Evolutionary conservation across 768 basidiomycete genomes (phyloP).

Genomic region (Chalciporus chontae): DNA sequence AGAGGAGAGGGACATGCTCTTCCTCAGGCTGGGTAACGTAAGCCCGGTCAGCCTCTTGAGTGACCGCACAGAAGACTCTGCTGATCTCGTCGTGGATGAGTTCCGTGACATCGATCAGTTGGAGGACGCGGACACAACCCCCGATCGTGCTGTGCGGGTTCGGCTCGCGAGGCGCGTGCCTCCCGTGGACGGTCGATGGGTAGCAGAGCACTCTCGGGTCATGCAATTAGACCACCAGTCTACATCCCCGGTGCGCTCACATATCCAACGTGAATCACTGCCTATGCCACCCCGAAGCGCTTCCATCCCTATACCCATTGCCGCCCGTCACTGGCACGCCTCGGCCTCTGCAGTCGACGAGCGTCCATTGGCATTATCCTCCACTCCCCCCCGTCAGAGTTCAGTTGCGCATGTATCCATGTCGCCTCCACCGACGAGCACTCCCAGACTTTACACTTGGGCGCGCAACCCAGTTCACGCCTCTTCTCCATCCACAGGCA

Average conservation of each 20-base stretch:
- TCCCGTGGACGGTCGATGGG: constrained; percentile 11
- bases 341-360: constrained; percentile 21
- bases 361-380: constrained; percentile 15
- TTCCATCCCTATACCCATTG: constrained; percentile 29
- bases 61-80: constrained; percentile 42
- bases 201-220: neutral
- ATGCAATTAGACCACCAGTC: constrained; percentile 5
- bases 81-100: constrained; percentile 36
- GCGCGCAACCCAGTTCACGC: constrained; percentile 34
- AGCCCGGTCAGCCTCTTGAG: constrained; percentile 41
- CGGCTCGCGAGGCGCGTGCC: constrained; percentile 20
- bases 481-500: constrained; percentile 32
- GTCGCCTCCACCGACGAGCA: constrained; percentile 53
- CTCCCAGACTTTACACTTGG: constrained; percentile 60
- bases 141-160: constrained; percentile 18
- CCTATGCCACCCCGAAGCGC: constrained; percentile 23
- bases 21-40: constrained; percentile 29
- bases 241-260: neutral
- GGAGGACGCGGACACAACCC: constrained; percentile 6
- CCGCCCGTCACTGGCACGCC: constrained; percentile 17
- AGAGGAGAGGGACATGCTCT: constrained; percentile 32
- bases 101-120: constrained; percentile 29
- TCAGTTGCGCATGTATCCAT: constrained; percentile 31
- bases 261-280: constrained; percentile 2
- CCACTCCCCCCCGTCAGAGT: constrained; percentile 32